Base-by-base conservation (phyloP, 2,329 filamentous ascomycete genomes). In the Pyrenochaeta sp. region DNA sequence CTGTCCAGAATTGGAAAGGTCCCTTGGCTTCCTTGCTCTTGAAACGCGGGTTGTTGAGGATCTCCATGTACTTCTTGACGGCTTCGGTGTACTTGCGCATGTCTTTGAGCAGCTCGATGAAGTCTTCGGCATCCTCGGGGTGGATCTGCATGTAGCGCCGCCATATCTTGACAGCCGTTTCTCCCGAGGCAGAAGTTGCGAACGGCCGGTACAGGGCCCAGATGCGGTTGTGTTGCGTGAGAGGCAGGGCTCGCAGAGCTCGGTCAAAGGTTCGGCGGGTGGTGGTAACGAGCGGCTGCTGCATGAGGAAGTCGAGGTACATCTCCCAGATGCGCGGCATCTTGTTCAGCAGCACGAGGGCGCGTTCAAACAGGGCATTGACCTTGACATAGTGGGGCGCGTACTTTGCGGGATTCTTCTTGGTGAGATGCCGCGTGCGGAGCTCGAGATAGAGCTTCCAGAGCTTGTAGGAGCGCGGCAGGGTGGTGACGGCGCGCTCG, bases 261-360 rank as follows among this genome's bases (percentile, higher is more conserved):
- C 92, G 88, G 77, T 99, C 94, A 78, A 99, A 99, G 0, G 91
- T 91, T 61, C 88, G 87, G 54, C 95, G 87, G 21, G 92, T 96
- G 51, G 87, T 83, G 7, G 94, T 97, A 56, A 99, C 87, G 48
- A 96, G 81, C n/a, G 95, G 95, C 75, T 99, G 95, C 69, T 90
- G 87, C 72, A 94, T 87, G 52, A 99, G 82, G 72, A 99, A 98
- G 43, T 85, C 85, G 58, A 99, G 87, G 74, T 97, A 99, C 87
- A 98, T 91, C 75, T 97, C 93, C 96, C 95, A 99, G 72, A 99
- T 95, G 63, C 87, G 86, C 20, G 96, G 95, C 95, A 99, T 99
- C 79, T 99, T 99, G 79, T 99, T 97, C 58, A 99, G 85, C 35
- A 99, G 83, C 53, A 97, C 91, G 45, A 99, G 81, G 3, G 95